A percentile compares a stretch with the other conserved stretches of the same genome.
Conservation (phyloP, 2,329 filamentous ascomycete species). For the Ophiostoma montium region DNA sequence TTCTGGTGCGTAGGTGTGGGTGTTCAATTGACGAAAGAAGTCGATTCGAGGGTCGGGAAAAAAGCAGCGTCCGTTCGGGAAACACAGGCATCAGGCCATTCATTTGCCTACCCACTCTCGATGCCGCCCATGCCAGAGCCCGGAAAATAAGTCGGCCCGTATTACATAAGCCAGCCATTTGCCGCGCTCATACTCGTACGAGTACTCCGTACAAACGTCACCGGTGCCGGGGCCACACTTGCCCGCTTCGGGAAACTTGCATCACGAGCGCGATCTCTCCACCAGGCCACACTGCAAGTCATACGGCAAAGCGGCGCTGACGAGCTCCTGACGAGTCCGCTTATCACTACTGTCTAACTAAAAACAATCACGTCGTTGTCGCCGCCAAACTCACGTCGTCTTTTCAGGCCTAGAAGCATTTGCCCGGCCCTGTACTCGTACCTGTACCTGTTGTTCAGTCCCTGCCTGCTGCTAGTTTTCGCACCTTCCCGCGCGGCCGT, state of each 20-base stretch:
- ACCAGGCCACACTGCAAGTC: background rate
- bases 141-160: conserved; percentile 2
- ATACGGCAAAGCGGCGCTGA: too few species aligned
- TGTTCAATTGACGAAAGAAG: conserved; percentile 1
- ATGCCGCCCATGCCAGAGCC: background rate
- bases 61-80: conserved; percentile 7
- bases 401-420: background rate
- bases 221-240: background rate
- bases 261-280: background rate
- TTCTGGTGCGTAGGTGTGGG: background rate
- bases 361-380: background rate
- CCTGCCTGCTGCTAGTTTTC: background rate
- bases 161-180: background rate
- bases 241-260: background rate
- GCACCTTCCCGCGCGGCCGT: background rate
- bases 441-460: background rate
- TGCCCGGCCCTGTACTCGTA: background rate
- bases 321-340: too few species aligned
- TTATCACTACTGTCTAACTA: background rate
- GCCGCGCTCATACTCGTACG: too few species aligned
- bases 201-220: conserved; percentile 5
- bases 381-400: background rate
- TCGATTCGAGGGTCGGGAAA: background rate
- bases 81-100: conserved; percentile 11
- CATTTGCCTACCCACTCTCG: background rate